Base-by-base conservation (phyloP, 2,329 filamentous ascomycete genomes). In the Cercospora beticola region DNA sequence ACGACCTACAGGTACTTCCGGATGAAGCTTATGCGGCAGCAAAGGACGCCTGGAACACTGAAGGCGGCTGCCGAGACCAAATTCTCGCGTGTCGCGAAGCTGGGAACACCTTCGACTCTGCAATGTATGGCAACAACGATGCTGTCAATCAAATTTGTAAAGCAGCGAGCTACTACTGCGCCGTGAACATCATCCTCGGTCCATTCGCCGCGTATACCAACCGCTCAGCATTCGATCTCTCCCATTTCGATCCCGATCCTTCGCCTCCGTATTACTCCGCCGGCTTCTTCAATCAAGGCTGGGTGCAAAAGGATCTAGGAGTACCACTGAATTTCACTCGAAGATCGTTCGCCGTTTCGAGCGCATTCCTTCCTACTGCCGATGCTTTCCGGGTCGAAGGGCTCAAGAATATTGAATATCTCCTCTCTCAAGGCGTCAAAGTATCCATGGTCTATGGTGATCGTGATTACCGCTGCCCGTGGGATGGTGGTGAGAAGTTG, bases 1-100 rank as follows among this genome's bases (percentile, higher is more conserved):
- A 91, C 75, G 86, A 83, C 3, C 83, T 90, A 68, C 74, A 86
- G 70, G 81, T 84, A 3, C 83, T 90, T 69, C 82, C 84, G 61
- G 79, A 84, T 1, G 81, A 82, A 1, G 81, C 83, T 1, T 76
- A 72, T 56, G 46, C 69, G 4, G 68, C 71, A 18, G 52, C 68
- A 30, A 68, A 82, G 36, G 80, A 81, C 31, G 82, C 79, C 33
- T 86, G 84, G 72, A 83, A 83, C 61, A 74, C 71, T 57, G 74
- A 79, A 16, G 81, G 77, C 36, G 88, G 87, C 14, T 91, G 88
- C 40, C 68, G 68, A 5, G 75, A 74, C 57, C 82, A 83, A 65
- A 83, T 89, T 54, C 74, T 82, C 21, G 71, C 83, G 31, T 90
- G 87, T 72, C 83, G 83, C 18, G 78, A 76, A 3, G 76, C 85